A percentile compares a stretch with the other conserved stretches of the same genome.
These are phyloP conservation scores for Amanita rimosa DNA, from an alignment of 768 basidiomycete genomes.

Conservation along the genomic window DNA sequence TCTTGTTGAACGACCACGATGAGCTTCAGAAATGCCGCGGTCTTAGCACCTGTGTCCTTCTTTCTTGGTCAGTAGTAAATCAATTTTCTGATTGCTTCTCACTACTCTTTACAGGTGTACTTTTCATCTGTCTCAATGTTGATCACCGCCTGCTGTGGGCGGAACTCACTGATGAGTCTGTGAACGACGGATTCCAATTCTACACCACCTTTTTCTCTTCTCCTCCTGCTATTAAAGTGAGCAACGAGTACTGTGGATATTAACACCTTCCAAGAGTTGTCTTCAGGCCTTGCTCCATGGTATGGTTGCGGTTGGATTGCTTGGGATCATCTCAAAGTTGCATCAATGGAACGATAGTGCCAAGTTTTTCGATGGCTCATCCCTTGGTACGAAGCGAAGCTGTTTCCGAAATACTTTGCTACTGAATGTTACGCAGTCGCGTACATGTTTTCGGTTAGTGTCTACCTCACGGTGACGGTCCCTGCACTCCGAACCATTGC, in stretches of 20 bases:
- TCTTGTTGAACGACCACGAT: conserved; percentile 25
- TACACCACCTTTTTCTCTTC: conserved; percentile 91
- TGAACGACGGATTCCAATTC: conserved; percentile 77
- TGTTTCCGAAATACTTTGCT: neutral
- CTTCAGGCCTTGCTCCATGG: conserved; percentile 79
- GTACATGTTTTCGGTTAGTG: conserved; percentile 63
- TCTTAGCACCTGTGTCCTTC: conserved; percentile 81
- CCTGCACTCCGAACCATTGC: conserved; percentile 71
- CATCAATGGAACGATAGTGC: conserved; percentile 88
- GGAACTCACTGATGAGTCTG: conserved; percentile 46
- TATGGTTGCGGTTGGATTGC: conserved; percentile 67
- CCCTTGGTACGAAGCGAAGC: conserved; percentile 48
- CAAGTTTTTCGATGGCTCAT: conserved; percentile 89
- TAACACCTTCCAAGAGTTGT: neutral
- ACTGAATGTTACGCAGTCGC: conserved; percentile 32
- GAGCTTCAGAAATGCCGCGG: conserved; percentile 87
- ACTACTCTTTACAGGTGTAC: conserved; percentile 38
- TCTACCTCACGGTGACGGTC: conserved; percentile 78
- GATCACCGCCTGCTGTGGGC: conserved; percentile 80
- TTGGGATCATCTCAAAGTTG: conserved; percentile 70
- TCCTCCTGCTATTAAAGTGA: conserved; percentile 86
- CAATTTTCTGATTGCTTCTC: neutral
- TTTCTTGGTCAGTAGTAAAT: conserved; percentile 58
- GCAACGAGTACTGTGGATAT: conserved; percentile 9
- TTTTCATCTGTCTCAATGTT: conserved; percentile 79